phyloP scores from a whole-genome alignment of 23 red algal species.

The Agarophyton chilense region DNA sequence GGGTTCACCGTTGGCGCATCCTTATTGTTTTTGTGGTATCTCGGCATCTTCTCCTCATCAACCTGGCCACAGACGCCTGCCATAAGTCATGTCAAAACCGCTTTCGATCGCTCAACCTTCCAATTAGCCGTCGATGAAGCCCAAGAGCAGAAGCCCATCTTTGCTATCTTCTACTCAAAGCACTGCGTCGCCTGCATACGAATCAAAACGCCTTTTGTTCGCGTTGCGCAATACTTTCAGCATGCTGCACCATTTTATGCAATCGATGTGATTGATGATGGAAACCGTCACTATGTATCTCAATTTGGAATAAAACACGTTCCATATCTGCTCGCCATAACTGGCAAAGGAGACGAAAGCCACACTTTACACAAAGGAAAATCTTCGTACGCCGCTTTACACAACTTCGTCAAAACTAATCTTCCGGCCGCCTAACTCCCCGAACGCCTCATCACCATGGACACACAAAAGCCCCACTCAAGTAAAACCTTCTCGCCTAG shows the following conservation, averaged over 20 bases:
- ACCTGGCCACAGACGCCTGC: background rate
- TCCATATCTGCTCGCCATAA: background rate
- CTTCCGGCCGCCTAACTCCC: background rate
- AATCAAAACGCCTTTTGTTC: constrained; percentile 1
- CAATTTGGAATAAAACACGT: constrained; percentile 18
- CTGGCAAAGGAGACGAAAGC: background rate
- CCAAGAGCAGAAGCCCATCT: background rate
- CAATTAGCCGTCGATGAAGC: constrained; percentile 1
- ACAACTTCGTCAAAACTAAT: background rate
- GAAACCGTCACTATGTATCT: background rate
- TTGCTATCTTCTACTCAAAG: constrained; percentile 8
- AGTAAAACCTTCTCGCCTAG: background rate
- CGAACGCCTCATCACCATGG: background rate
- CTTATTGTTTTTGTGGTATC: background rate
- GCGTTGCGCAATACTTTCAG: background rate
- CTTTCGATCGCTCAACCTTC: background rate
- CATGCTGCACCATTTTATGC: background rate
- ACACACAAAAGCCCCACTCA: too few relatives aligned
- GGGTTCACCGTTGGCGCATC: background rate
- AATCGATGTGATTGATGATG: background rate
- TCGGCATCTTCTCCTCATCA: background rate
- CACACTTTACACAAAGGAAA: background rate
- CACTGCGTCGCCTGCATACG: constrained; percentile 9
- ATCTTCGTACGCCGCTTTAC: background rate
- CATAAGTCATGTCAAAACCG: background rate